Percentiles rank a stretch among this genome's conserved stretches.
These are phyloP conservation scores for Sporothrix luriei DNA, from an alignment of 2,329 filamentous ascomycete species.

Conservation along the genomic window DNA sequence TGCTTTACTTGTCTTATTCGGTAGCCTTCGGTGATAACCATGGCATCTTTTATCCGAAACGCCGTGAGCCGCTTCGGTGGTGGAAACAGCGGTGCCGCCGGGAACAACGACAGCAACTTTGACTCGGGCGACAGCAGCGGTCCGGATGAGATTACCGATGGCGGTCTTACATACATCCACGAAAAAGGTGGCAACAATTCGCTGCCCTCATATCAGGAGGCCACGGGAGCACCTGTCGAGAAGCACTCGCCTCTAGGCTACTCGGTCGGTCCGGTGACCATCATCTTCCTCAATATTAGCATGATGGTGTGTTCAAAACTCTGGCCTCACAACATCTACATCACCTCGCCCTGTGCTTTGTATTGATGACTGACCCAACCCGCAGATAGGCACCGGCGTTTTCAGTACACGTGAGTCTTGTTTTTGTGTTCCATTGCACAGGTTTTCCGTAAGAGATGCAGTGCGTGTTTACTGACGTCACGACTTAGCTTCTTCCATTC, in stretches of 20 bases:
- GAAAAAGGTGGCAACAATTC: conserved; percentile 38
- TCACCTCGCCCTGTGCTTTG: no score
- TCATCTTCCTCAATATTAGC: conserved; percentile 61
- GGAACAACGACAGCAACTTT: neutral
- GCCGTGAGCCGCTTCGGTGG: neutral
- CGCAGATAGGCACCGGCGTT: conserved; percentile 58
- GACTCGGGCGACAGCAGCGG: conserved; percentile 3
- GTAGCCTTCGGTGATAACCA: neutral
- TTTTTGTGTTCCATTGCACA: no score
- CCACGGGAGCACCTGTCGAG: conserved; percentile 63
- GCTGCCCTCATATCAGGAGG: conserved; percentile 52
- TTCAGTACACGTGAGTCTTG: conserved; percentile 61
- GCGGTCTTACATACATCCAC: conserved; percentile 27
- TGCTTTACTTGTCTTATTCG: no score
- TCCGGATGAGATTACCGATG: conserved; percentile 24
- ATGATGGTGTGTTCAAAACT: conserved; percentile 50
- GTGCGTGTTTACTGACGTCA: neutral
- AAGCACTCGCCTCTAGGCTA: conserved; percentile 62
- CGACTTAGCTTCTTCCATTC: conserved; percentile 57
- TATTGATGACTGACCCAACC: no score
- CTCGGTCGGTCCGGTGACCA: conserved; percentile 57
- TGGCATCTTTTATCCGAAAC: conserved; percentile 15
- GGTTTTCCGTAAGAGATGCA: no score
- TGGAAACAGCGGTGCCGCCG: neutral
- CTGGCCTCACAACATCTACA: no score